These are phyloP conservation scores for Saturnispora halmiae DNA, from an alignment of 805 yeast species.

Conservation along the genomic window DNA sequence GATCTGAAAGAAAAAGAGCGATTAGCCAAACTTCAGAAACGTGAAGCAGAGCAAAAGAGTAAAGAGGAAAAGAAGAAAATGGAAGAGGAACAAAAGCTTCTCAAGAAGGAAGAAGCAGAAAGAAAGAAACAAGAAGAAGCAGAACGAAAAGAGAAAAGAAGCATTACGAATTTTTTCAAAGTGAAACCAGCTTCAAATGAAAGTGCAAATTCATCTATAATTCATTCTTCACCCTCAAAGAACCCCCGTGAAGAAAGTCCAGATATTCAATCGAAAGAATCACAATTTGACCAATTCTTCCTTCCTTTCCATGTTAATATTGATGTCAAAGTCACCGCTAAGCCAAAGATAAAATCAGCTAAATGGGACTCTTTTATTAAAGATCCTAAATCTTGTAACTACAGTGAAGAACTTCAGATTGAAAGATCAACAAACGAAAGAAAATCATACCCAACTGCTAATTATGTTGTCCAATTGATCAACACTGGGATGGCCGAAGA, in stretches of 20 bases:
- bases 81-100: constrained; percentile 21
- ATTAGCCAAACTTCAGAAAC: constrained; percentile 22
- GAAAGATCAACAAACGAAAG: neutral
- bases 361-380: constrained; percentile 12
- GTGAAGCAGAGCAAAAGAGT: constrained; percentile 19
- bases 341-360: neutral
- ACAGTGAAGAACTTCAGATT: too few relatives aligned
- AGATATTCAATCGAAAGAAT: neutral
- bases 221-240: neutral
- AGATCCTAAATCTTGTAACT: neutral
- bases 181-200: constrained; percentile 13
- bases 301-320: constrained; percentile 25
- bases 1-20: constrained; percentile 22
- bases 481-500: constrained; percentile 26
- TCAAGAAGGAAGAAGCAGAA: constrained; percentile 21
- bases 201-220: neutral
- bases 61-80: constrained; percentile 25
- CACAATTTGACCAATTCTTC: constrained; percentile 22
- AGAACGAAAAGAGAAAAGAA: constrained; percentile 21
- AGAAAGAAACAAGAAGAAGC: constrained; percentile 22
- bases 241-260: neutral
- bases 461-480: constrained; percentile 25
- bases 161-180: constrained; percentile 30
- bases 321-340: constrained; percentile 16
- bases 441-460: constrained; percentile 17